A percentile compares a stretch with the other conserved stretches of the same genome.
These are phyloP conservation scores for Ophiocordyceps camponoti-rufipedis DNA, from an alignment of 2,329 filamentous ascomycete genomes.

Conservation along the genomic window DNA sequence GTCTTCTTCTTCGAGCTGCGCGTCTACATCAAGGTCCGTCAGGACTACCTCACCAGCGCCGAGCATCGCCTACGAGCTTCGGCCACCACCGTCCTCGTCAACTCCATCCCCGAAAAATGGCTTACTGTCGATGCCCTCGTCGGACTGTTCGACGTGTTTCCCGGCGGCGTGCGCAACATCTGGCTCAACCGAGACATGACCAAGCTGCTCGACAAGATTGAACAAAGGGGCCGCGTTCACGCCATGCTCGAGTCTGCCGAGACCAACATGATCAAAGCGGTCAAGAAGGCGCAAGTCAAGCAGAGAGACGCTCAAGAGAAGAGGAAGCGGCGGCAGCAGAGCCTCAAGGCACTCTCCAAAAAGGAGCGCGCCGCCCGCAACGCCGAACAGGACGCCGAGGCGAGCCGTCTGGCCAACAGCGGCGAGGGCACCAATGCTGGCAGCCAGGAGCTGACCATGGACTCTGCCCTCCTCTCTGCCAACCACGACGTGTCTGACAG, in stretches of 20 bases:
- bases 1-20: constrained; percentile 75
- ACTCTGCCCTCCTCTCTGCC: constrained; percentile 24
- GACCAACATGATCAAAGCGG: constrained; percentile 63
- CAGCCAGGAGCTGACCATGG: constrained; percentile 31
- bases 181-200: constrained; percentile 92
- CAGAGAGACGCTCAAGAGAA: constrained; percentile 46
- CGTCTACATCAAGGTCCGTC: constrained; percentile 80
- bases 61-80: constrained; percentile 87
- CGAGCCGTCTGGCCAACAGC: constrained; percentile 29
- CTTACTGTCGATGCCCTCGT: constrained; percentile 64
- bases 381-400: constrained; percentile 29
- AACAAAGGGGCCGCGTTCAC: constrained; percentile 54
- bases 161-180: constrained; percentile 83
- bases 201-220: constrained; percentile 66
- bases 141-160: constrained; percentile 86
- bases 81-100: constrained; percentile 87
- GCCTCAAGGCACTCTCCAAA: constrained; percentile 30
- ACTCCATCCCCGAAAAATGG: constrained; percentile 82
- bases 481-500: constrained; percentile 3
- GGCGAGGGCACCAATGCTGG: constrained; percentile 31
- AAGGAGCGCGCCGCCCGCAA: constrained; percentile 27
- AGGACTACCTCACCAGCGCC: constrained; percentile 86
- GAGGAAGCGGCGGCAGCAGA: constrained; percentile 34
- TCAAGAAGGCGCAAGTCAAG: constrained; percentile 65
- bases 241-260: constrained; percentile 60